phyloP scores from a whole-genome alignment of 2,329 filamentous ascomycete species.

The Thielaviopsis musarum region DNA sequence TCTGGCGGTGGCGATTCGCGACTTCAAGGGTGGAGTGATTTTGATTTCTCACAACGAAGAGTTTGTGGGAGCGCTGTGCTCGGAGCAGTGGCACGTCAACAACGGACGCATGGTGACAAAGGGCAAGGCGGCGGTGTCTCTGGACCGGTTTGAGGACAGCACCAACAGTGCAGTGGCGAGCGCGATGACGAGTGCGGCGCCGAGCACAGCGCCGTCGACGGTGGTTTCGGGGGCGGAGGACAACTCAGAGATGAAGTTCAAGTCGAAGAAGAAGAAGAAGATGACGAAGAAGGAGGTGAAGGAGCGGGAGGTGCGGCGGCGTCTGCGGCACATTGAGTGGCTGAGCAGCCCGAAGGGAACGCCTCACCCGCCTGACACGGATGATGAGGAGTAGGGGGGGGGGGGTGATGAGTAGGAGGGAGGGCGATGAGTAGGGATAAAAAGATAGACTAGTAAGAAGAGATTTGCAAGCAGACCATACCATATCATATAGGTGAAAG shows the following conservation, averaged over 20 bases:
- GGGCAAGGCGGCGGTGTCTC: conserved; percentile 53
- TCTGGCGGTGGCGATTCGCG: conserved; percentile 90
- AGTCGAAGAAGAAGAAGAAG: conserved; percentile 91
- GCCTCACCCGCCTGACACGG: conserved; percentile 58
- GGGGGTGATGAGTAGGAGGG: too few species aligned
- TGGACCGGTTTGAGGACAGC: conserved; percentile 73
- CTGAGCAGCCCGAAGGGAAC: conserved; percentile 76
- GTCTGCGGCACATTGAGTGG: conserved; percentile 74
- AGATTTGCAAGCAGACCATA: too few species aligned
- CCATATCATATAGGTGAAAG: too few species aligned
- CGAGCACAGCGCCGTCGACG: conserved; percentile 42
- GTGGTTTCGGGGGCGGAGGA: conserved; percentile 77
- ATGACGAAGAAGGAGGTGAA: conserved; percentile 92
- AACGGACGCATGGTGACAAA: conserved; percentile 78
- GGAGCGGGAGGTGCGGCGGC: conserved; percentile 73
- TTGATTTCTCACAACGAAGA: conserved; percentile 99
- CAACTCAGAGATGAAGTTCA: conserved; percentile 68
- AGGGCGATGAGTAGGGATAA: too few species aligned
- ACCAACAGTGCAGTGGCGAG: conserved; percentile 41
- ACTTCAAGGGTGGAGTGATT: conserved; percentile 95
- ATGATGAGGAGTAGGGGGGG: conserved; percentile 43
- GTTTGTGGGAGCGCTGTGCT: conserved; percentile 88
- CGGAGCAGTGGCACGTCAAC: conserved; percentile 89
- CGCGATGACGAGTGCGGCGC: conserved; percentile 33
- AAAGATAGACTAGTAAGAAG: too few species aligned